Evolutionary conservation across 495 filamentous ascomycete species (phyloP).

Genomic region (Pyrenula massariospora): DNA sequence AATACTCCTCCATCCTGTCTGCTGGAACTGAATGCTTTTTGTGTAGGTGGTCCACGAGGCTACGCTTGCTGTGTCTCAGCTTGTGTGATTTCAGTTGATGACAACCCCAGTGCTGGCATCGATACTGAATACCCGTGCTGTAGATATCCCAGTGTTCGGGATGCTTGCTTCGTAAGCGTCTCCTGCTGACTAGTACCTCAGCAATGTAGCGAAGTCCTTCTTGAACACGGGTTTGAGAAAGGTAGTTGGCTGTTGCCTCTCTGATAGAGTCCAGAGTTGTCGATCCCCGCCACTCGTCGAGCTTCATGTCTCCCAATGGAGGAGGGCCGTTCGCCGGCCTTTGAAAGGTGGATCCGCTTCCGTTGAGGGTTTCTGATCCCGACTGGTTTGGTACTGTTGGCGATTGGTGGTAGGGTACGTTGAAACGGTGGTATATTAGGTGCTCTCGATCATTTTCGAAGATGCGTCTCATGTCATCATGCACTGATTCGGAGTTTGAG

Average conservation of each 20-base stretch:
- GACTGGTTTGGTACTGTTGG: neutral
- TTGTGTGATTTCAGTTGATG: neutral
- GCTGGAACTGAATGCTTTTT: neutral
- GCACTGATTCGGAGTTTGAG: conserved; percentile 2
- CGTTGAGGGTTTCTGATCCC: neutral
- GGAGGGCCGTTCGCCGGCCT: neutral
- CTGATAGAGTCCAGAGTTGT: neutral
- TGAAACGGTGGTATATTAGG: neutral
- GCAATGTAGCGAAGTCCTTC: neutral
- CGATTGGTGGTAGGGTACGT: neutral
- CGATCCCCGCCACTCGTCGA: neutral
- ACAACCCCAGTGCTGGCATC: neutral
- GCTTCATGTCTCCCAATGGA: neutral
- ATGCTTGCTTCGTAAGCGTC: neutral
- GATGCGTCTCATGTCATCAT: neutral
- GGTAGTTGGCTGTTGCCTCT: neutral
- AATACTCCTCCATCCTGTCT: neutral
- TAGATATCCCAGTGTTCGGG: neutral
- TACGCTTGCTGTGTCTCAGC: neutral
- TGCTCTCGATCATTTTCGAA: neutral
- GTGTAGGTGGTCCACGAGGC: neutral
- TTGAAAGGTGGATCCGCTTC: neutral
- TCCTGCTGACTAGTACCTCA: neutral
- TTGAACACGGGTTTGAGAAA: neutral
- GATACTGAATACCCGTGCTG: neutral